A percentile compares a stretch with the other conserved stretches of the same genome.
phyloP scores from a whole-genome alignment of 139 green algal genomes.

The Picochlorum sp. region DNA sequence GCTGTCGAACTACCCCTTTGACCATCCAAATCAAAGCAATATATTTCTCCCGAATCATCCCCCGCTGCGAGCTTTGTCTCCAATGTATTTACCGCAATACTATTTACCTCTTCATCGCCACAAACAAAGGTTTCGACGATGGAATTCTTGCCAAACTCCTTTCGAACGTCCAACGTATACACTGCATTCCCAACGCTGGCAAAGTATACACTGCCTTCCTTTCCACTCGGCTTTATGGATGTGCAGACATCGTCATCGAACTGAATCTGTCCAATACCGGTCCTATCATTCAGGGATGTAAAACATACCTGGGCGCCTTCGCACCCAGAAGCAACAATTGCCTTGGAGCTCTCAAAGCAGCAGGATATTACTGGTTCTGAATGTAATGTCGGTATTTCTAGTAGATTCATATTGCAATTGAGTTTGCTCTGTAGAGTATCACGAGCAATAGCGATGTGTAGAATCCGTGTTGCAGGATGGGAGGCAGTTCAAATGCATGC shows the following conservation, averaged over 20 bases:
- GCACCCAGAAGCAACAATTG: neutral
- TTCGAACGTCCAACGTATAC: conserved; percentile 19
- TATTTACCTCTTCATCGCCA: conserved; percentile 43
- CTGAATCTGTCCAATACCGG: too few relatives aligned
- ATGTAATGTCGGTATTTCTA: neutral
- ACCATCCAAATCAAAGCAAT: conserved; percentile 31
- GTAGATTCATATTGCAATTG: neutral
- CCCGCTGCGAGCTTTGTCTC: conserved; percentile 36
- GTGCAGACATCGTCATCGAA: conserved; percentile 11
- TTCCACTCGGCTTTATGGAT: conserved; percentile 3
- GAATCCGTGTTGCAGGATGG: conserved; percentile 1
- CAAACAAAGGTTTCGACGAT: conserved; percentile 15
- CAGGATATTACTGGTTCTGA: neutral
- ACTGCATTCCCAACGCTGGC: conserved; percentile 3
- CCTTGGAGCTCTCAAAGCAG: conserved; percentile 1
- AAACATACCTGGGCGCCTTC: too few relatives aligned
- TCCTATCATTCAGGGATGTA: too few relatives aligned
- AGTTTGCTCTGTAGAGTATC: too few relatives aligned
- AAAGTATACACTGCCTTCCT: conserved; percentile 7
- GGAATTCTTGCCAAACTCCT: conserved; percentile 2
- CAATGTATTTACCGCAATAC: conserved; percentile 26
- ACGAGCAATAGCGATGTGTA: neutral
- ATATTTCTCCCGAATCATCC: conserved; percentile 46
- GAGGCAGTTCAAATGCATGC: neutral
- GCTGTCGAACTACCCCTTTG: neutral